Evolutionary conservation across 768 basidiomycete species (phyloP), one percentile per base, ranked within the genome.

Genomic region (Tulasnella sp.): DNA sequence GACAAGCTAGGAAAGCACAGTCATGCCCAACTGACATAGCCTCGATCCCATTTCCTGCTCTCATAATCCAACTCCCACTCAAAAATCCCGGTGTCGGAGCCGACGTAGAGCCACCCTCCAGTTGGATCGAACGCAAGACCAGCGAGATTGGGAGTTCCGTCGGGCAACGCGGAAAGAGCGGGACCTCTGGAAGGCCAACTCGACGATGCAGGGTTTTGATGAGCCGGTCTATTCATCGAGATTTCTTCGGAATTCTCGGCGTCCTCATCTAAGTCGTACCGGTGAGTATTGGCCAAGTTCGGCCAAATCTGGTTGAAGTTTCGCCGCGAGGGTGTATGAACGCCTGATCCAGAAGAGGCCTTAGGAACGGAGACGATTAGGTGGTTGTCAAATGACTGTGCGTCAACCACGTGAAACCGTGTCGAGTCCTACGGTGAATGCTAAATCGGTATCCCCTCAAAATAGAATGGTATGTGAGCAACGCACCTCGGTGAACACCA

Each of bases 401-500:
- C 95, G 84, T 98, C 96, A 75, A 97, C 88, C 80, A 97, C 88
- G 83, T 98, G 96, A 11, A 97, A 85, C 50, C 93, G 86, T 42
- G 90, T 92, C 1, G 94, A 94, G 84, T 97, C 96, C 94, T 96
- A 83, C 31, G 24, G 24, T 73, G 75, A 18, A 81, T 85, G 34
- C 2, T 83, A 37, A 7, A 80, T 78, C 31, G 46, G 42, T 22
- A 75, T 78, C 40, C 77, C n/a, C 24, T 18, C 28, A 75, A 31
- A 73, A 60, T 50, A 22, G 72, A 18, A n/a, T 11, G 37, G 2
- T 18, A 20, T 73, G 75, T 24, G 34, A 69, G 16, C 54, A 9
- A 81, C 90, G 78, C 81, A 96, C 95, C 91, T 97, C 96, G 22
- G 96, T 95, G 86, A 96, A 98, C 0, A 91, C 92, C 90, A 97